phyloP scores from a whole-genome alignment of 352 stramenopile species.

The Phytophthora niederhauseri region DNA sequence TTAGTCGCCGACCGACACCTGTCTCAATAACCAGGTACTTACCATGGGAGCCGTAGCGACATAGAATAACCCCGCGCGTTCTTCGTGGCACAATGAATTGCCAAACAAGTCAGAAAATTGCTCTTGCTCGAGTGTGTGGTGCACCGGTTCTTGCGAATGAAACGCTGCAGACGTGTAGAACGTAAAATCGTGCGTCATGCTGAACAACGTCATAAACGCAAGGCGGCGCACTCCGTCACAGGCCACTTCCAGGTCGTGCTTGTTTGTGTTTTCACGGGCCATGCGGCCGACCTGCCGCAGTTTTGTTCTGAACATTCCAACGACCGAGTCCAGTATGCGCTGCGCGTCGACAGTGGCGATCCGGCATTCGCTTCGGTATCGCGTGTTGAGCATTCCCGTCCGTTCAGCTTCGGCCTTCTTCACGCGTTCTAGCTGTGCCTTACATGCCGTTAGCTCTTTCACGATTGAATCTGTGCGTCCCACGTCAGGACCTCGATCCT shows the following conservation, averaged over 20 bases:
- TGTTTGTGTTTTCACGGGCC: constrained; percentile 16
- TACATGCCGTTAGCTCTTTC: constrained; percentile 46
- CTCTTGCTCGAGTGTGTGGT: constrained; percentile 50
- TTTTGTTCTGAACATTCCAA: constrained; percentile 49
- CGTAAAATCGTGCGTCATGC: constrained; percentile 51
- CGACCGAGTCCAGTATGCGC: constrained; percentile 53
- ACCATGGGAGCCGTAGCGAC: constrained; percentile 70
- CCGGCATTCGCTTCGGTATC: constrained; percentile 59
- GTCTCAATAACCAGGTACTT: constrained; percentile 16
- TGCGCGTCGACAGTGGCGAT: constrained; percentile 60
- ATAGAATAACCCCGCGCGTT: constrained; percentile 70
- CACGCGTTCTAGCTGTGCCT: constrained; percentile 56
- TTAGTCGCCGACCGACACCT: too few relatives aligned
- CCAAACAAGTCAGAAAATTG: constrained; percentile 75
- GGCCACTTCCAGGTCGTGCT: constrained; percentile 42
- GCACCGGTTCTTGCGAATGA: constrained; percentile 46
- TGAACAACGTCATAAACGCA: constrained; percentile 70
- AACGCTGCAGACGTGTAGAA: constrained; percentile 64
- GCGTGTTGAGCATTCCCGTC: constrained; percentile 43
- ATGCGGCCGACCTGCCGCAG: constrained; percentile 50
- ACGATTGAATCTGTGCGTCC: constrained; percentile 54
- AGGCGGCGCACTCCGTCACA: constrained; percentile 65
- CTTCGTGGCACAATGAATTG: constrained; percentile 66
- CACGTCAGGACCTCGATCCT: constrained; percentile 64
- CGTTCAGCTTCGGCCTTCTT: constrained; percentile 61